Conservation (phyloP, 2,329 filamentous ascomycete genomes). For the Penicillium sclerotiorum region DNA sequence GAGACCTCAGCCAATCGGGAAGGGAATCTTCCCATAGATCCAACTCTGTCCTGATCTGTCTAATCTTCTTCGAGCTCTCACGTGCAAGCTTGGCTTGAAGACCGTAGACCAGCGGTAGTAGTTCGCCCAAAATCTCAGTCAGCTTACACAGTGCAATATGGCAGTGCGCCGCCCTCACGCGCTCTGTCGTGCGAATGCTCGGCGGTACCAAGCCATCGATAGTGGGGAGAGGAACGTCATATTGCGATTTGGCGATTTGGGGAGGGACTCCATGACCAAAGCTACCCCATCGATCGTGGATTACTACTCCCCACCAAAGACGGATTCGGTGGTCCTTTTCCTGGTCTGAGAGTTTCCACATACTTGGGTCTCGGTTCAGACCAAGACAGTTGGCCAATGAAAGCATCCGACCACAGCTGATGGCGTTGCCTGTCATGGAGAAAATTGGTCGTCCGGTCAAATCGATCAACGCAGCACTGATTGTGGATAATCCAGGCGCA, state of each 20-base stretch:
- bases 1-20: conserved; percentile 46
- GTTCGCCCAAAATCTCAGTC: conserved; percentile 50
- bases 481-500: conserved; percentile 60
- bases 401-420: conserved; percentile 56
- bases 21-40: conserved; percentile 51
- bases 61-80: conserved; percentile 49
- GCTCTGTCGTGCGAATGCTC: conserved; percentile 42
- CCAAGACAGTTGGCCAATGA: conserved; percentile 60
- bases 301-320: conserved; percentile 60
- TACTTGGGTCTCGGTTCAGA: conserved; percentile 57
- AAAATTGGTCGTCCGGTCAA: conserved; percentile 63
- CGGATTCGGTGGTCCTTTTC: conserved; percentile 57
- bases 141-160: conserved; percentile 58
- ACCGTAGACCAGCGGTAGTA: conserved; percentile 50
- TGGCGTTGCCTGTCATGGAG: conserved; percentile 61
- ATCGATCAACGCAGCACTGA: conserved; percentile 61
- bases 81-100: conserved; percentile 46
- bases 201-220: conserved; percentile 44
- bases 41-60: conserved; percentile 49
- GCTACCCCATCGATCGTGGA: conserved; percentile 61
- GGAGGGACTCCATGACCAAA: conserved; percentile 60
- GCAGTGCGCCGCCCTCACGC: conserved; percentile 51
- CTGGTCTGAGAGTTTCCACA: conserved; percentile 54
- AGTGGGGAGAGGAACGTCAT: conserved; percentile 58
- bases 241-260: conserved; percentile 56